A percentile compares a stretch with the other conserved stretches of the same genome.
phyloP scores from a whole-genome alignment of 1,284 basidiomycete species.

The Phellopilus nigrolimitatus region DNA sequence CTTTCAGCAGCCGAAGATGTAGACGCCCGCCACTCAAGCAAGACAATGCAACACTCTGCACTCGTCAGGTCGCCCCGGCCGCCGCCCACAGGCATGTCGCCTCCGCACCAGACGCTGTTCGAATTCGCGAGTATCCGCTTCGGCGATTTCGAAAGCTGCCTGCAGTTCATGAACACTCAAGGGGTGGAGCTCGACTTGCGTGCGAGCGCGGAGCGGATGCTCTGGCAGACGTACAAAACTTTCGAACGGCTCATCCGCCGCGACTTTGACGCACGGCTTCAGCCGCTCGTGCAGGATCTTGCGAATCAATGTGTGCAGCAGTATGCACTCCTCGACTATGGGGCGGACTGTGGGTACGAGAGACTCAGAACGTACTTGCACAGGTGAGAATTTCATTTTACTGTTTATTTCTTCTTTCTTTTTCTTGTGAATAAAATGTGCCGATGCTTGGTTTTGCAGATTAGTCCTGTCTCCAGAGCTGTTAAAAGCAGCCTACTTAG shows the following conservation, averaged over 20 bases:
- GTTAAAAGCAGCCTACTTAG: constrained; percentile 8
- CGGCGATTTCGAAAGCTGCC: constrained; percentile 16
- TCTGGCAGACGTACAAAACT: constrained; percentile 17
- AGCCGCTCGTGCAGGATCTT: constrained; percentile 14
- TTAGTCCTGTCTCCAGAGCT: constrained; percentile 16
- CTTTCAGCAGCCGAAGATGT: no score
- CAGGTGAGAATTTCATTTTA: no score
- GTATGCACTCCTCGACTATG: constrained; percentile 17
- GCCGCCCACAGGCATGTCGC: no score
- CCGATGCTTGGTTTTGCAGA: constrained; percentile 1
- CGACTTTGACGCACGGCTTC: constrained; percentile 11
- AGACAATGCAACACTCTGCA: no score
- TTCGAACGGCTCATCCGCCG: constrained; percentile 13
- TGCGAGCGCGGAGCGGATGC: constrained; percentile 11
- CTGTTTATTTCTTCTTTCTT: background rate
- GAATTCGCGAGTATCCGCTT: constrained; percentile 13
- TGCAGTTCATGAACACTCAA: constrained; percentile 12
- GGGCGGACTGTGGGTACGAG: constrained; percentile 16
- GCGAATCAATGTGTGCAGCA: constrained; percentile 18
- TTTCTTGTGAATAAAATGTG: background rate
- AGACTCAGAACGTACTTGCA: constrained; percentile 15
- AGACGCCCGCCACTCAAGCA: no score
- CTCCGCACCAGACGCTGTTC: no score
- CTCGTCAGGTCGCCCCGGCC: no score
- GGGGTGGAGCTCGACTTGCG: constrained; percentile 10